Conservation (phyloP, 257 asterid genomes). For the Mentha longifolia region DNA sequence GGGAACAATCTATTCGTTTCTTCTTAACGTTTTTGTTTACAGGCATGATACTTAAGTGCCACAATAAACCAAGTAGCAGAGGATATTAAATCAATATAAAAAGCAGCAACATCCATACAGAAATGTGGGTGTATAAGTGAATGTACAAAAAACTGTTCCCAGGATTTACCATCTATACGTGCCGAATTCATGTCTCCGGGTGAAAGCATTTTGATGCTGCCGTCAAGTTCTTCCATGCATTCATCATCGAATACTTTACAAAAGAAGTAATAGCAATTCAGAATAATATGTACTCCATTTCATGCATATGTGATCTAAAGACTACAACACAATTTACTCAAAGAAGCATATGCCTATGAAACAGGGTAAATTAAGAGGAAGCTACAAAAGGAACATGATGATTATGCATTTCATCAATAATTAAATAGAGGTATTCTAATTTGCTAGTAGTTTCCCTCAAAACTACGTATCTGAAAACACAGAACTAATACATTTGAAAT, state of each 20-base stretch:
- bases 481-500: not conserved
- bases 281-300: not conserved
- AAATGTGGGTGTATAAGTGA: not conserved
- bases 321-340: not conserved
- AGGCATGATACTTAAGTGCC: not conserved
- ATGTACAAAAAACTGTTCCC: not conserved
- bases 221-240: not conserved
- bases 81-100: too few relatives aligned
- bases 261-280: not conserved
- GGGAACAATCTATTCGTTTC: not conserved
- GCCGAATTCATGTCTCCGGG: not conserved
- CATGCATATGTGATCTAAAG: slow-evolving; percentile 2
- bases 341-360: not conserved
- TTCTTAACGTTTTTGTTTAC: not conserved
- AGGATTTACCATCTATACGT: not conserved
- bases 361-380: not conserved
- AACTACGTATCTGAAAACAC: too few relatives aligned
- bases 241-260: slow-evolving; percentile 1
- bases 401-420: not conserved
- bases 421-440: not conserved
- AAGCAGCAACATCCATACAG: not conserved
- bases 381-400: not conserved
- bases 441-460: not conserved
- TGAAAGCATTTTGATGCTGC: not conserved
- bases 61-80: not conserved